Conservation (phyloP, 1,284 basidiomycete genomes). For the Serendipita sp. region DNA sequence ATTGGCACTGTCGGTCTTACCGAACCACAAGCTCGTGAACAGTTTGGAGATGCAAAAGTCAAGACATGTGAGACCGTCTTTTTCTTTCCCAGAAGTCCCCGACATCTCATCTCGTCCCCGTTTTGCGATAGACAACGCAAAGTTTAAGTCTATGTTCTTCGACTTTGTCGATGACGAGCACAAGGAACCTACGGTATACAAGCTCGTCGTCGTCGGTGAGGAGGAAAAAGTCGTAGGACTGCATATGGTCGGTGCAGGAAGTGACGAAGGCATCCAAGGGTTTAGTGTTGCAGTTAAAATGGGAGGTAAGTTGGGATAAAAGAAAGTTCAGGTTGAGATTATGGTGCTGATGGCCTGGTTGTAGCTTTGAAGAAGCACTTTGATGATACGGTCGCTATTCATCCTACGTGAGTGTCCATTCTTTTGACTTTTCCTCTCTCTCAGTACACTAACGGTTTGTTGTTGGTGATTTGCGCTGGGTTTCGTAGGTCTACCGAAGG, state of each 20-base stretch:
- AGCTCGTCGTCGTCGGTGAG: constrained; percentile 72
- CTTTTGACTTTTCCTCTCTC: neutral
- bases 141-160: constrained; percentile 77
- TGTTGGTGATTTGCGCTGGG: neutral
- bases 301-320: constrained; percentile 43
- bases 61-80: constrained; percentile 69
- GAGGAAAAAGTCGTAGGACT: constrained; percentile 92
- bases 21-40: constrained; percentile 75
- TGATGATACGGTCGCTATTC: constrained; percentile 84
- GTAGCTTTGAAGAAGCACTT: constrained; percentile 71
- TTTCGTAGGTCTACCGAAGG: neutral
- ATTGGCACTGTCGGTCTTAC: constrained; percentile 87
- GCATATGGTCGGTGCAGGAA: constrained; percentile 82
- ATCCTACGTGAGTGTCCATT: constrained; percentile 42
- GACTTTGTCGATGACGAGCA: constrained; percentile 74
- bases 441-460: neutral
- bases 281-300: constrained; percentile 93
- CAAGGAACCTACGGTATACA: constrained; percentile 89
- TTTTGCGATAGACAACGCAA: constrained; percentile 42
- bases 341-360: neutral
- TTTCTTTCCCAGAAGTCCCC: neutral
- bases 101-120: neutral
- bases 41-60: constrained; percentile 73
- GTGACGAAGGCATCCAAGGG: constrained; percentile 88
- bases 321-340: no score